Percentiles rank a stretch among this genome's conserved stretches.
Evolutionary conservation across 352 stramenopile species (phyloP).

Genomic region (Pythium vanterpoolii): DNA sequence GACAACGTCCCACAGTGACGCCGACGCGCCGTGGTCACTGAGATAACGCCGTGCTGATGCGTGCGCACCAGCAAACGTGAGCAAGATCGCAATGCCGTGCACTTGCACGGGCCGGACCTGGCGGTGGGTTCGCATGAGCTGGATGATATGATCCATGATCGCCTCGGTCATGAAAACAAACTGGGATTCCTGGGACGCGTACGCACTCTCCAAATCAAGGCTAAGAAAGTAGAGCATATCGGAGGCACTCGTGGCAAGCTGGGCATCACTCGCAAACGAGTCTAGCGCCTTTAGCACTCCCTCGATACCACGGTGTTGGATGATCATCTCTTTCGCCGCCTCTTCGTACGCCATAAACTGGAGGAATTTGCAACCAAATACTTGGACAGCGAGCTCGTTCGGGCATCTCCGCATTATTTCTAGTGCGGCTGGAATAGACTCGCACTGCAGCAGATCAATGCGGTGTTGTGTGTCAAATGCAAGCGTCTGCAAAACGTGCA

Average conservation of each 20-base stretch:
- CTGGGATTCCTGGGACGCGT: conserved; percentile 5
- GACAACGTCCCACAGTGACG: conserved; percentile 34
- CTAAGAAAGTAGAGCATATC: conserved; percentile 60
- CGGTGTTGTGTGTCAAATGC: conserved; percentile 41
- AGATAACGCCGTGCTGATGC: conserved; percentile 27
- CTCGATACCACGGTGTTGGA: conserved; percentile 28
- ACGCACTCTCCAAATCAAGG: conserved; percentile 35
- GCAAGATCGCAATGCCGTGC: conserved; percentile 51
- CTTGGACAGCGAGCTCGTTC: conserved; percentile 32
- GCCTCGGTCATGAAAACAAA: conserved; percentile 13
- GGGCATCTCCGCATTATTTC: conserved; percentile 33
- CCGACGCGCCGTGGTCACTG: background rate
- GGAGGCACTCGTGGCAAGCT: conserved; percentile 39
- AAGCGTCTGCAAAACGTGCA: conserved; percentile 53
- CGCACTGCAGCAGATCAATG: conserved; percentile 25
- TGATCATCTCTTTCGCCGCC: conserved; percentile 42
- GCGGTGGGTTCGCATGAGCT: conserved; percentile 32
- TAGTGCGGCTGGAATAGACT: conserved; percentile 32
- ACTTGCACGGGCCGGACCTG: conserved; percentile 44
- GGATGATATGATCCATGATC: conserved; percentile 29
- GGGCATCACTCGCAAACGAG: conserved; percentile 31
- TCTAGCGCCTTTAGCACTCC: conserved; percentile 33
- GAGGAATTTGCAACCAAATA: conserved; percentile 60
- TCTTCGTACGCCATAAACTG: conserved; percentile 68
- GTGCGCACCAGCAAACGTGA: conserved; percentile 31